Base-by-base conservation (phyloP, 164 flowering plant genomes). In the Nelumbo lutea region DNA sequence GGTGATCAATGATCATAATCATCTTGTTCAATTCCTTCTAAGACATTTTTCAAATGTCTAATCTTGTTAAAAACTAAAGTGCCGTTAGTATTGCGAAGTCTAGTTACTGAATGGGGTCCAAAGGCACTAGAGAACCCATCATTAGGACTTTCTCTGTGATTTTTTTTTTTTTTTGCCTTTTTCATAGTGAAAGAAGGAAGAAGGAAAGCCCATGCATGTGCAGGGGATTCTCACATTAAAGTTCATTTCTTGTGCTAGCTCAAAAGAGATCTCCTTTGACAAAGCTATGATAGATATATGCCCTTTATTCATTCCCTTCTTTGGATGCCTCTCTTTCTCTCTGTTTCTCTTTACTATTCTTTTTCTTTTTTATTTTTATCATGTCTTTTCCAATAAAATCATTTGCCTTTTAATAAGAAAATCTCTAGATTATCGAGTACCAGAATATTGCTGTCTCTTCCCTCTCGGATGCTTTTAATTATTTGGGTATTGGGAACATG, bases 381-480 rank as follows among this genome's bases (percentile, higher is more conserved):
- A 48, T 53, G 66, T 73, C 67, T 67, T 57, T 47, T 56, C 15
- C 59, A 44, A 45, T 64, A 74, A 79, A 79, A 79, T 71, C 76
- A 73, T 71, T 70, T 67, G 65, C 73, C 85, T 66, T 82, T 78
- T 76, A 60, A 69, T 61, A 50, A 64, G 65, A 40, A 77, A 74
- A 60, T 53, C 74, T 70, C 50, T 65, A 8, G 70, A 72, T 70
- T 9, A 67, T 69, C 47, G 62, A 62, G 27, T 55, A 46, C 51
- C 42, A 68, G 10, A 52, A 45, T 42, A 67, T 52, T 62, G 59
- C 50, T 56, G 52, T 62, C 47, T 62, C 68, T 76, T 40, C 43
- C 66, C 47, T 56, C 66, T 46, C 53, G 56, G 48, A 14, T 61
- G 58, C n/a, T 61, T 51, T 27, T 27, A 53, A 41, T 42, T 13